phyloP scores from a whole-genome alignment of 768 basidiomycete genomes.

The Leccinum barrowsii region DNA sequence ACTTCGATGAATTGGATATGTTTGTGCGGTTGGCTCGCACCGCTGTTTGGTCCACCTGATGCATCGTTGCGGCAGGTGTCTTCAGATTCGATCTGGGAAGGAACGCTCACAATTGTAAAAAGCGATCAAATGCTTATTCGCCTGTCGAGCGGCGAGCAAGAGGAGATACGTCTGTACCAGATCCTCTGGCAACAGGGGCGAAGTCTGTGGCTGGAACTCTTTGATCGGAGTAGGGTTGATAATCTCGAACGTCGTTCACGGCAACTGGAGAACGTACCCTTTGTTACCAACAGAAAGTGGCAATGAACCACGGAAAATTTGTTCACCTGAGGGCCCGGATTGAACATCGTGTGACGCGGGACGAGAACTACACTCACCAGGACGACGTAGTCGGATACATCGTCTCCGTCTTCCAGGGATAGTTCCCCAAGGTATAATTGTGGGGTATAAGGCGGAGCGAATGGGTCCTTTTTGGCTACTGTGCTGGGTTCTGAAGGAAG shows the following conservation, averaged over 20 bases:
- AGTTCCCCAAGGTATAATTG: constrained; percentile 77
- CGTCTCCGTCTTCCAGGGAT: constrained; percentile 44
- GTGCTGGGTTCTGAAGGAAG: constrained; percentile 21
- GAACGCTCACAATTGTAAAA: constrained; percentile 81
- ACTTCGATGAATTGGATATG: constrained; percentile 84
- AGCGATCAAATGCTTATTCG: constrained; percentile 61
- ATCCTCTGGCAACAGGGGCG: constrained; percentile 76
- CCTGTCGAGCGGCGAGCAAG: constrained; percentile 62
- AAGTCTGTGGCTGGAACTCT: constrained; percentile 77
- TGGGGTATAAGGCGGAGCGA: constrained; percentile 80
- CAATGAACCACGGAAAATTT: constrained; percentile 81
- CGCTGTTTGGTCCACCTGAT: constrained; percentile 70
- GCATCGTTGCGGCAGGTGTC: not conserved
- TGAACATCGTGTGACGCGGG: constrained; percentile 1
- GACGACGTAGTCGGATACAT: constrained; percentile 57
- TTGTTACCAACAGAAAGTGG: constrained; percentile 86
- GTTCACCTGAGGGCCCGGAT: constrained; percentile 55
- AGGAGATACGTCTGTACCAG: constrained; percentile 75
- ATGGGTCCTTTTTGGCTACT: constrained; percentile 54
- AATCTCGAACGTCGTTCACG: not conserved
- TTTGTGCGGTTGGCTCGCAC: constrained; percentile 88
- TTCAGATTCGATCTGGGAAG: not conserved
- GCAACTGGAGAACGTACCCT: constrained; percentile 47
- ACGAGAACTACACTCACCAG: constrained; percentile 48
- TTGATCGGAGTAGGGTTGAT: constrained; percentile 1